Evolutionary conservation across 371 early-diverging fungal genomes (phyloP).

Genomic region (Mucor circinelloides): DNA sequence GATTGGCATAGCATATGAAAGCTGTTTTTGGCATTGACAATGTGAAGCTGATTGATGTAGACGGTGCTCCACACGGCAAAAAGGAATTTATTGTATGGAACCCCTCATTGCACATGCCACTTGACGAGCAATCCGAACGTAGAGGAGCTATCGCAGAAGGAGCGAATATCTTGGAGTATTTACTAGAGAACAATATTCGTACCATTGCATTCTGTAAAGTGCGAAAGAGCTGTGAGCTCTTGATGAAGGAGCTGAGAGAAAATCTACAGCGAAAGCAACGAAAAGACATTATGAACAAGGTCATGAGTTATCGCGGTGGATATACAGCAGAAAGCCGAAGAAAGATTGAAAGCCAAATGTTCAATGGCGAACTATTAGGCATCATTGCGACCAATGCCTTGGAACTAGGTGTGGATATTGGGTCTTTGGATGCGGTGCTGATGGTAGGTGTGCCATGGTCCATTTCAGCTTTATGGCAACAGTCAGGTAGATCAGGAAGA

Average conservation of each 20-base stretch:
- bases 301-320: conserved; percentile 68
- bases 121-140: conserved; percentile 14
- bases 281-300: conserved; percentile 24
- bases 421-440: conserved; percentile 60
- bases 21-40: conserved; percentile 39
- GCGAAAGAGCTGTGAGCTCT: conserved; percentile 49
- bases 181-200: conserved; percentile 36
- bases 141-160: conserved; percentile 34
- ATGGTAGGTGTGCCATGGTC: conserved; percentile 66
- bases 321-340: conserved; percentile 61
- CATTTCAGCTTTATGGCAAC: conserved; percentile 59
- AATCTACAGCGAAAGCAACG: conserved; percentile 33
- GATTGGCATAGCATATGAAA: conserved; percentile 42
- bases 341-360: conserved; percentile 60
- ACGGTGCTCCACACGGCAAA: conserved; percentile 50
- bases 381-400: conserved; percentile 73
- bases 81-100: conserved; percentile 49
- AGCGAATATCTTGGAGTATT: conserved; percentile 38
- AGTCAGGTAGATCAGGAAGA: conserved; percentile 73
- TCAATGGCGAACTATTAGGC: conserved; percentile 49
- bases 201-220: conserved; percentile 61
- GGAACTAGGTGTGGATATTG: conserved; percentile 76
- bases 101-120: conserved; percentile 27
- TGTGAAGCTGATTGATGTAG: conserved; percentile 30
- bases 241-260: conserved; percentile 49